Evolutionary conservation across 1,284 basidiomycete genomes (phyloP).

Genomic region (Leccinum variabile): DNA sequence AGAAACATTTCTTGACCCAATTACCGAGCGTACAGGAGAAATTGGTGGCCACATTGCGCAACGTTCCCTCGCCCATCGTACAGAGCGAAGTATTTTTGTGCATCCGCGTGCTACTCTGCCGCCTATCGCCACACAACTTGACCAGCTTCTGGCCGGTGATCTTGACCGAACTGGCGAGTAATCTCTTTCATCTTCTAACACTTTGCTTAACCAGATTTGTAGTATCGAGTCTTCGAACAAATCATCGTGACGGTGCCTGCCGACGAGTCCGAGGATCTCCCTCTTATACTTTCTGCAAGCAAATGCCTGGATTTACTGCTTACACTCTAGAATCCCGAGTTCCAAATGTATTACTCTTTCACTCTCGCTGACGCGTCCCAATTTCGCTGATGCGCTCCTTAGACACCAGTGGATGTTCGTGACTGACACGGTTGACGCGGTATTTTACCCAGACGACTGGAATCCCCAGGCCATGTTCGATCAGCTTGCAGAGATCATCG

Average conservation of each 20-base stretch:
- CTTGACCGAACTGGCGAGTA: conserved; percentile 82
- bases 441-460: conserved; percentile 85
- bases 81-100: conserved; percentile 96
- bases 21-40: conserved; percentile 95
- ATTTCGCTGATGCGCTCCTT: conserved; percentile 11
- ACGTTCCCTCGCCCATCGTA: conserved; percentile 78
- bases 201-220: conserved; percentile 16
- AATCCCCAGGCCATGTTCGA: conserved; percentile 88
- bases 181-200: not conserved
- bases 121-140: conserved; percentile 90
- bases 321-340: conserved; percentile 93
- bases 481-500: conserved; percentile 80
- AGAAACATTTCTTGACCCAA: conserved; percentile 88
- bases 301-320: conserved; percentile 94
- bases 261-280: conserved; percentile 82
- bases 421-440: conserved; percentile 95
- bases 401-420: conserved; percentile 99
- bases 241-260: conserved; percentile 58
- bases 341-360: conserved; percentile 77
- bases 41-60: conserved; percentile 89
- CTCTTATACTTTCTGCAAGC: conserved; percentile 83
- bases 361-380: not conserved
- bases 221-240: conserved; percentile 80
- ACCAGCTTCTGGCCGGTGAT: conserved; percentile 97
- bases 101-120: conserved; percentile 86